These are phyloP conservation scores for Colletotrichum destructivum DNA, from an alignment of 2,329 filamentous ascomycete species.

Conservation along the genomic window DNA sequence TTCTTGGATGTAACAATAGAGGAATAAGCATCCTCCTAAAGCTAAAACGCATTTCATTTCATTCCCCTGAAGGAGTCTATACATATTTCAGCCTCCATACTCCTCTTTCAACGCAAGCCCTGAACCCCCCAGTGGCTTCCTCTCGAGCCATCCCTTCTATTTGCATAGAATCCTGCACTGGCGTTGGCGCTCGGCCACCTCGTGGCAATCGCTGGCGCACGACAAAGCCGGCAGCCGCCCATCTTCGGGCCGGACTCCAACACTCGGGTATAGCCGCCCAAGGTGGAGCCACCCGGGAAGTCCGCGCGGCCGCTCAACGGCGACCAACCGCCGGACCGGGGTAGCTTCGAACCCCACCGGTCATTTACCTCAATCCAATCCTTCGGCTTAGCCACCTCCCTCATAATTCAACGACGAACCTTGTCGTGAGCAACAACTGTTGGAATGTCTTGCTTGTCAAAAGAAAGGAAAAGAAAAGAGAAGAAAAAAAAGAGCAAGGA, in stretches of 20 bases:
- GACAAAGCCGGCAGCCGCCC: background rate
- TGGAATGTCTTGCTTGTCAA: no score
- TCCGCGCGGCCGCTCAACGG: conserved; percentile 4
- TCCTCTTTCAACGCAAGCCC: no score
- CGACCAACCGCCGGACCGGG: background rate
- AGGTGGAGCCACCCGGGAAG: background rate
- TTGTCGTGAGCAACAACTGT: background rate
- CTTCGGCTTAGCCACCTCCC: conserved; percentile 13
- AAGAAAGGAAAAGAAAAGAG: no score
- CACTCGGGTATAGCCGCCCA: conserved; percentile 4
- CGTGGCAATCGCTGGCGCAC: background rate
- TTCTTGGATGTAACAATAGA: no score
- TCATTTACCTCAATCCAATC: conserved; percentile 24
- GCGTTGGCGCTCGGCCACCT: background rate
- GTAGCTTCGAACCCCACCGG: background rate
- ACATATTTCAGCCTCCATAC: no score
- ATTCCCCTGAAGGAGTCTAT: no score
- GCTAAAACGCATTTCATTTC: no score
- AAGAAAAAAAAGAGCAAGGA: no score
- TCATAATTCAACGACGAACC: conserved; percentile 10
- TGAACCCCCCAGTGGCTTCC: no score
- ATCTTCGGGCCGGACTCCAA: conserved; percentile 10
- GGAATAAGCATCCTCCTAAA: no score
- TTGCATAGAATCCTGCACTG: no score
- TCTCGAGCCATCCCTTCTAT: no score